Evolutionary conservation across 768 basidiomycete species (phyloP), one percentile per base, ranked within the genome.

Genomic region (Pleurotus ostreatus): DNA sequence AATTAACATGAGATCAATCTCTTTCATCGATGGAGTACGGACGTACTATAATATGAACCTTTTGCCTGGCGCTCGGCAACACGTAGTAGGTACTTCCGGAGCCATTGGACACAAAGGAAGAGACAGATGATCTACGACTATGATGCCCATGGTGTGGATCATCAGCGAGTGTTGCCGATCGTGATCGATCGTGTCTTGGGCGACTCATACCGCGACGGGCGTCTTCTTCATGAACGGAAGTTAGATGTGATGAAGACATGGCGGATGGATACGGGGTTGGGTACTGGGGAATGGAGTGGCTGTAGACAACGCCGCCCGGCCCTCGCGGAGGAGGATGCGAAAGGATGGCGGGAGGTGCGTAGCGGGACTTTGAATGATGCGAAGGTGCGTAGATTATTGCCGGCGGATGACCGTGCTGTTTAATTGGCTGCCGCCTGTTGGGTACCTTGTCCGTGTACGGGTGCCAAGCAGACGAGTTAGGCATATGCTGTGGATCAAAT

Each of bases 81-180:
- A 89, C 81, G 65, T 88, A 89, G 73, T 89, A 90, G 2, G 88
- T 89, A 65, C 85, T 82, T 18, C 80, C 85, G 4, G 86, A 86
- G 38, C 79, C 79, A 12, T 76, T 68, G 63, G 81, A 86, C 30
- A 66, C 73, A 13, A 78, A 65, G 44, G 75, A 77, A 15, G 74
- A 74, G 16, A 70, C 70, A 12, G 74, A 74, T 18, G 65, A 68
- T 49, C 65, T 67, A 5, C 61, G 69, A 44, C 61, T 56, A 46
- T 58, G 61, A 49, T 61, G 59, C 7, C 56, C 43, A 8, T 64
- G 62, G 60, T 40, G 53, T 12, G 39, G 51, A 53, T 53, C 51
- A 25, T 20, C 51, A 41, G 60, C 65, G 7, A 61, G 16, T 30
- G 63, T 48, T 37, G 61, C 44, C 40, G 68, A 70, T 46, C 65